Conservation (phyloP, 2,329 filamentous ascomycete genomes). For the Trichothecium roseum region DNA sequence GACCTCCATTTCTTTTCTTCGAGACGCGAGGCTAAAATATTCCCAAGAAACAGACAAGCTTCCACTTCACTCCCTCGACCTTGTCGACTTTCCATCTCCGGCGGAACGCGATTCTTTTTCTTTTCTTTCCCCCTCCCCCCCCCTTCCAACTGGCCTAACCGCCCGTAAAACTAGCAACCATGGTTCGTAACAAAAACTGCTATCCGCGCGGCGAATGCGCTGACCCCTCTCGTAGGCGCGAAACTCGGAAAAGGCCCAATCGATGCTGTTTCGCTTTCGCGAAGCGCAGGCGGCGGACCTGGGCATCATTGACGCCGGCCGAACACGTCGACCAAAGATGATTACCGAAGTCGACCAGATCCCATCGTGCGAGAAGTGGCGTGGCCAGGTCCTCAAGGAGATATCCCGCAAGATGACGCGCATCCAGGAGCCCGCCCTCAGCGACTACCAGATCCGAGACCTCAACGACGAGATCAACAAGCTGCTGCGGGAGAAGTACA, state of each 20-base stretch:
- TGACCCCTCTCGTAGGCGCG: conserved; percentile 54
- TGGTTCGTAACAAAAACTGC: conserved; percentile 1
- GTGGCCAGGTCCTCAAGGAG: conserved; percentile 92
- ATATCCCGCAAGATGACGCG: conserved; percentile 93
- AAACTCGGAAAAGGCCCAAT: conserved; percentile 97
- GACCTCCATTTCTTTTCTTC: too few species aligned
- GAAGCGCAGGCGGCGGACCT: conserved; percentile 93
- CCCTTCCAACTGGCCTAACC: not conserved
- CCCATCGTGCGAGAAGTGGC: conserved; percentile 91
- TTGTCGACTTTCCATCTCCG: too few species aligned
- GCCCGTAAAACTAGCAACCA: not conserved
- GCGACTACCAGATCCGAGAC: conserved; percentile 94
- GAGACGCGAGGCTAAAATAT: too few species aligned
- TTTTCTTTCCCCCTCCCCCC: too few species aligned
- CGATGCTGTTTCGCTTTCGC: conserved; percentile 99
- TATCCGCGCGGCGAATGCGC: not conserved
- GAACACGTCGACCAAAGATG: conserved; percentile 78
- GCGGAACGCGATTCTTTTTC: too few species aligned
- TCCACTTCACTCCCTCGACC: too few species aligned
- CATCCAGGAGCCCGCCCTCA: conserved; percentile 86
- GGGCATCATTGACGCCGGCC: conserved; percentile 88
- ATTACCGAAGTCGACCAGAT: conserved; percentile 82
- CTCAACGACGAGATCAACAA: conserved; percentile 99
- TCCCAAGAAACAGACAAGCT: too few species aligned
- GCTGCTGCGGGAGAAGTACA: conserved; percentile 96